Base-by-base conservation (phyloP, 2,329 filamentous ascomycete genomes). In the Penicillium sp. region DNA sequence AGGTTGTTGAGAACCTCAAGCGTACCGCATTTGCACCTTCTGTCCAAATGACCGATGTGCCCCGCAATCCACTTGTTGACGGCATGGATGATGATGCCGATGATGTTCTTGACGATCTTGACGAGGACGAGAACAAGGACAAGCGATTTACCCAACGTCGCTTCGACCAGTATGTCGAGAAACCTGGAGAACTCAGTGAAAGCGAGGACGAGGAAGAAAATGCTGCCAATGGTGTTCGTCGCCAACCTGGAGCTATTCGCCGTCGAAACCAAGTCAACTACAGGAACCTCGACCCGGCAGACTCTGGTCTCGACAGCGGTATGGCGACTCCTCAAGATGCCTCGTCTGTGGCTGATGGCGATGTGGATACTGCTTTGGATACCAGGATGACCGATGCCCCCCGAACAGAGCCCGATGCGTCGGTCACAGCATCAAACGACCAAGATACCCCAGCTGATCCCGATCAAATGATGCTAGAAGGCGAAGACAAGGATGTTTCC, bases 111-210 rank as follows among this genome's bases (percentile, higher is more conserved):
- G 85, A 88, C 54, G 85, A 88, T 59, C 69, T 90, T 1, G 92
- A 97, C 57, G 90, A 91, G 46, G 92, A 97, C 58, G 84, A 90
- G 61, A 91, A 94, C 68, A 88, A 90, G 62, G 93, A 97, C 67
- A 83, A 83, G 49, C 87, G 93, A 21, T 85, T 87, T 72, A 95
- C 91, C 0, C 84, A 94, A 70, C 87, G 90, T 29, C 84, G 87
- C 57, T 91, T 89, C 79, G 93, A 97, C 58, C 86, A 91, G 70
- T 86, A 83, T 42, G 82, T 91, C 21, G 83, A 86, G 46, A 84
- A 89, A 51, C 84, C 90, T 7, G 89, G 89, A 61, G 93, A 97
- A 67, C 84, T 92, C 36, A 89, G 91, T 52, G 89, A 94, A 36
- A 95, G 90, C 58, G 91, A 96, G 54, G 91, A 96, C 53, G 93